phyloP scores from a whole-genome alignment of 371 early-diverging fungal species.

The Homolaphlyctis polyrhiza region DNA sequence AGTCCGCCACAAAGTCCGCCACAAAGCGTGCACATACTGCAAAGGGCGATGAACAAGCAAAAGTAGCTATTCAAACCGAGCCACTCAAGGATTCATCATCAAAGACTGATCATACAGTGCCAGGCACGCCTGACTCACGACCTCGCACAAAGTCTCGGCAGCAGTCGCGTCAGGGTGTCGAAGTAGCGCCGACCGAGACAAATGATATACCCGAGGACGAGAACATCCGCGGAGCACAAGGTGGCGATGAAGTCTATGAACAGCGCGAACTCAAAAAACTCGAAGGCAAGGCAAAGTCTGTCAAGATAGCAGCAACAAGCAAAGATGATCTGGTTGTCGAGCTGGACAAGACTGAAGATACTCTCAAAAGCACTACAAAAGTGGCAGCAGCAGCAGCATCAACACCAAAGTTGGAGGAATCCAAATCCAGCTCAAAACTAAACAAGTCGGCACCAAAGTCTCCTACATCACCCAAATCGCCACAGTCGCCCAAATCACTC shows the following conservation, averaged over 20 bases:
- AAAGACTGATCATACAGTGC: background rate
- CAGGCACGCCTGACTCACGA: background rate
- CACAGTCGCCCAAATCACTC: background rate
- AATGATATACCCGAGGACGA: slow-evolving; percentile 5
- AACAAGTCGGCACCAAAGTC: background rate
- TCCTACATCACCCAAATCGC: background rate
- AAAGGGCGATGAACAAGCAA: no score
- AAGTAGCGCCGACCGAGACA: background rate
- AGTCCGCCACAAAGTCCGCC: background rate
- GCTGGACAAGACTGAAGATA: background rate
- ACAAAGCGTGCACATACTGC: background rate
- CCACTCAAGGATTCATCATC: background rate
- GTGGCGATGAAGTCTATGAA: slow-evolving; percentile 1
- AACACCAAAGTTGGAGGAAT: background rate
- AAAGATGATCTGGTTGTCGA: background rate
- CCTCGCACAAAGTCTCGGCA: background rate
- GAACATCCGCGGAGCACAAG: background rate
- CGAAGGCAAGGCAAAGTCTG: background rate
- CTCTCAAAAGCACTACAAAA: background rate
- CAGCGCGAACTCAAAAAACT: slow-evolving; percentile 1
- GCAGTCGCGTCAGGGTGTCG: background rate
- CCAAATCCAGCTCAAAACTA: background rate
- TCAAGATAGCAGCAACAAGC: slow-evolving; percentile 3
- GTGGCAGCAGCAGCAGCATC: background rate
- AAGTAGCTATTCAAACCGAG: background rate